Conservation (phyloP, 2,329 filamentous ascomycete genomes). For the Aspergillaceae sp. region DNA sequence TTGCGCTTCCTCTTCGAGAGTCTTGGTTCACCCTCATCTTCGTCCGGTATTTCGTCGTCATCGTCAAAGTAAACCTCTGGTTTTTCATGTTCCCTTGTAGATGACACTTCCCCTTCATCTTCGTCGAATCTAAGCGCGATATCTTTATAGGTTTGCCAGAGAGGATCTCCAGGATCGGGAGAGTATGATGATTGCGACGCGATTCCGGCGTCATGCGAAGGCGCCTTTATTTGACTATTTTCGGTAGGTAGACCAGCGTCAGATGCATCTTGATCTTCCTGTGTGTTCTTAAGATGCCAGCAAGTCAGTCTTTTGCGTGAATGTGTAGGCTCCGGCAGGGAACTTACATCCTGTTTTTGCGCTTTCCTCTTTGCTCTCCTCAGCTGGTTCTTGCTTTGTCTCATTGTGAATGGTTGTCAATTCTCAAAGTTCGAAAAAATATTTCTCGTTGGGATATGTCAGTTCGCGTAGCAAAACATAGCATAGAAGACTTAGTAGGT, state of each 20-base stretch:
- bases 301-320: slow-evolving; percentile 5
- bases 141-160: slow-evolving; percentile 74
- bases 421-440: no score
- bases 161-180: slow-evolving; percentile 60
- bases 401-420: slow-evolving; percentile 31
- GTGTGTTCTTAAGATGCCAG: slow-evolving; percentile 21
- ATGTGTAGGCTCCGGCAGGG: background rate
- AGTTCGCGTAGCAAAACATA: no score
- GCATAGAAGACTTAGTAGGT: no score
- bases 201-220: slow-evolving; percentile 24
- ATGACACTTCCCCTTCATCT: slow-evolving; percentile 53
- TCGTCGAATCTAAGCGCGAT: slow-evolving; percentile 74
- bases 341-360: slow-evolving; percentile 60
- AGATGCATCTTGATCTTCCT: slow-evolving; percentile 2
- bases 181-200: slow-evolving; percentile 40
- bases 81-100: slow-evolving; percentile 62
- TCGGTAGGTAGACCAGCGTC: slow-evolving; percentile 2
- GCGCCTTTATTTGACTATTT: slow-evolving; percentile 6
- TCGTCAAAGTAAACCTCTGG: slow-evolving; percentile 77
- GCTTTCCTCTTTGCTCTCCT: slow-evolving; percentile 91
- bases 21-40: slow-evolving; percentile 57
- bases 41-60: slow-evolving; percentile 76
- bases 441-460: no score
- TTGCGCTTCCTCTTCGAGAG: slow-evolving; percentile 94
- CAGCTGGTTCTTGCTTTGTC: slow-evolving; percentile 90